A percentile compares a stretch with the other conserved stretches of the same genome.
Conservation (phyloP, 305 asterid genomes). For the Withania somnifera region DNA sequence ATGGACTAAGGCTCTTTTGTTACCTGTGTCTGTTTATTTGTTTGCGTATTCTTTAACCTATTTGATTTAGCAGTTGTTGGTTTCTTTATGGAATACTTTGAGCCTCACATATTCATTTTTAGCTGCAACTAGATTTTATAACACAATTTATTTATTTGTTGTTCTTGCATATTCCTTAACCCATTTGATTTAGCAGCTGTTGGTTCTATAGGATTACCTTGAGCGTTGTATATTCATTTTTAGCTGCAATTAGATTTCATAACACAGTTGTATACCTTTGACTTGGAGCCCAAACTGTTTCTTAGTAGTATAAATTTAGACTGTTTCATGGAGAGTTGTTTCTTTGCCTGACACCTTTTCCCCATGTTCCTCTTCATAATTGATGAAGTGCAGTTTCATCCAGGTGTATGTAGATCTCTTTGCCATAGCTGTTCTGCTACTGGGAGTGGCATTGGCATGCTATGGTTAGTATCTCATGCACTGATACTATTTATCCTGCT, state of each 20-base stretch:
- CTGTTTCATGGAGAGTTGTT: background rate
- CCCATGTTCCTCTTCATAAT: background rate
- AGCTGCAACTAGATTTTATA: background rate
- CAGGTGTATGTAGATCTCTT: conserved; percentile 84
- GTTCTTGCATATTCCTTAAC: background rate
- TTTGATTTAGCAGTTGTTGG: background rate
- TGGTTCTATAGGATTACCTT: background rate
- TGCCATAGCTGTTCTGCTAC: conserved; percentile 44
- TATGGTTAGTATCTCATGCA: conserved; percentile 47
- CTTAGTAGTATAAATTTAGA: background rate
- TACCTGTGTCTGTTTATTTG: background rate
- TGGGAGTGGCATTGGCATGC: conserved; percentile 88
- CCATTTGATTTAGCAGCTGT: background rate
- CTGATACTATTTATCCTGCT: background rate
- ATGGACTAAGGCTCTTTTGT: conserved; percentile 13
- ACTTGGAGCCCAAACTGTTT: background rate
- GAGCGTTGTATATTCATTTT: background rate
- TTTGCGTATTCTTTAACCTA: background rate
- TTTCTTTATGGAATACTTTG: background rate
- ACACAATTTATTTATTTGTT: background rate
- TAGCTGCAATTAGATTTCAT: background rate
- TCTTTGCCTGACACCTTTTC: background rate
- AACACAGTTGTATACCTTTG: background rate
- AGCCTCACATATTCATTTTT: background rate
- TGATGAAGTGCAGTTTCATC: conserved; percentile 11